Conservation (phyloP, 768 basidiomycete species). For the Suillus luteus region DNA sequence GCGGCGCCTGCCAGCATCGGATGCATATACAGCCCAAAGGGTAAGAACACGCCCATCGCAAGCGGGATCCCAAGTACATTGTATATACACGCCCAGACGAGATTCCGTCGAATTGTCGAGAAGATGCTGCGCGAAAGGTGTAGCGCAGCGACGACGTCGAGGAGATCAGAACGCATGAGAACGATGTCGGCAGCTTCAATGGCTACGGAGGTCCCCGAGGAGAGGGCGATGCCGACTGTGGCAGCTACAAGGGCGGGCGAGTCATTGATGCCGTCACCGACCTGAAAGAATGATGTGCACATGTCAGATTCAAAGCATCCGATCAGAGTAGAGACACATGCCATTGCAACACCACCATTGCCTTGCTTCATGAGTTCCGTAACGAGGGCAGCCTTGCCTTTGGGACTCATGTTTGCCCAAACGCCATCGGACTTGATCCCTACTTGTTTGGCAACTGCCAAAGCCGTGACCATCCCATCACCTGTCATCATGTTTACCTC, state of each 20-base stretch:
- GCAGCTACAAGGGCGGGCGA: conserved; percentile 96
- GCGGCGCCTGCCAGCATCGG: conserved; percentile 99
- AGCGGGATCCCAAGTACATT: conserved; percentile 93
- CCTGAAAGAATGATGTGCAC: conserved; percentile 45
- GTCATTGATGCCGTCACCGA: conserved; percentile 99
- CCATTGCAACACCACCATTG: conserved; percentile 87
- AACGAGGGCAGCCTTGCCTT: conserved; percentile 89
- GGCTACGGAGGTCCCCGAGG: conserved; percentile 94
- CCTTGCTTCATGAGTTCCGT: conserved; percentile 75
- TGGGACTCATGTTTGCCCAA: conserved; percentile 92
- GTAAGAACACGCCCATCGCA: conserved; percentile 96
- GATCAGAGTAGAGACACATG: conserved; percentile 36
- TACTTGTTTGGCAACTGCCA: conserved; percentile 86
- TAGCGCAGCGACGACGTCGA: conserved; percentile 96
- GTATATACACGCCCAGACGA: conserved; percentile 96
- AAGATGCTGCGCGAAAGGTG: conserved; percentile 90
- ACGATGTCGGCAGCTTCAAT: conserved; percentile 99
- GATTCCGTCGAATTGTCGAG: conserved; percentile 86
- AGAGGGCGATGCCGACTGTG: conserved; percentile 94
- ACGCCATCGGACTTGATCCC: conserved; percentile 84
- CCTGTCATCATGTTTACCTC: conserved; percentile 94
- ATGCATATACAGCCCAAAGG: conserved; percentile 89
- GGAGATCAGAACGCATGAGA: conserved; percentile 93
- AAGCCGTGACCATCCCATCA: conserved; percentile 82
- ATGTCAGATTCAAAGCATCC: neutral